Base-by-base conservation (phyloP, 345 rosid genomes). In the Turnera subulata region DNA sequence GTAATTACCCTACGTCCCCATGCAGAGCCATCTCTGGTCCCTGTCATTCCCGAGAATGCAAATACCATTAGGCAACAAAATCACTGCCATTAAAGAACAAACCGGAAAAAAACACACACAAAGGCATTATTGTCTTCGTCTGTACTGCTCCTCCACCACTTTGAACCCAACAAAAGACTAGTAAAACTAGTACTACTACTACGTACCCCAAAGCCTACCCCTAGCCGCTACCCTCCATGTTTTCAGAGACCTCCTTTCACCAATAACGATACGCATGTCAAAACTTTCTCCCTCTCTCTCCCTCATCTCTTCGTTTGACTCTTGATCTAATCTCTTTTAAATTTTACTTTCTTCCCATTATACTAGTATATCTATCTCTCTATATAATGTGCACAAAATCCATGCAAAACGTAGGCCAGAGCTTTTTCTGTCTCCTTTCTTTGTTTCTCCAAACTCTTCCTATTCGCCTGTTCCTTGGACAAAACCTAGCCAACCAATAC, bases 211-310 rank as follows among this genome's bases (percentile, higher is more conserved):
- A 58, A 51, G 53, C 49, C 53, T 23, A 48, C 56, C 63, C 35
- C 35, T 52, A 62, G 83, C 89, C 88, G 80, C 95, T 84, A 72
- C 72, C 72, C 73, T 58, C 91, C 86, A 89, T 84, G 94, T 86
- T 86, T 89, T 86, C 94, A 86, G 97, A 80, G 93, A 76, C 80
- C 56, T 67, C 63, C 64, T 59, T 84, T 29, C 98, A 69, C 97
- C 73, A 64, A 78, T 75, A 84, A 77, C 92, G 74, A 88, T 84
- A 89, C 97, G 91, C 98, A 83, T 83, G 95, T 87, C 91, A 76
- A 72, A 62, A 60, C 26, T 50, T 29, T 19, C 59, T 50, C 37
- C 9, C 29, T 59, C 22, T 12, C 58, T 50, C 53, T 40, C 51
- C 14, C 51, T 42, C 45, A 3, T 29, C 35, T 29, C 35, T 4